These are phyloP conservation scores for Debaryomyces hansenii DNA, from an alignment of 805 yeast species.

Conservation along the genomic window DNA sequence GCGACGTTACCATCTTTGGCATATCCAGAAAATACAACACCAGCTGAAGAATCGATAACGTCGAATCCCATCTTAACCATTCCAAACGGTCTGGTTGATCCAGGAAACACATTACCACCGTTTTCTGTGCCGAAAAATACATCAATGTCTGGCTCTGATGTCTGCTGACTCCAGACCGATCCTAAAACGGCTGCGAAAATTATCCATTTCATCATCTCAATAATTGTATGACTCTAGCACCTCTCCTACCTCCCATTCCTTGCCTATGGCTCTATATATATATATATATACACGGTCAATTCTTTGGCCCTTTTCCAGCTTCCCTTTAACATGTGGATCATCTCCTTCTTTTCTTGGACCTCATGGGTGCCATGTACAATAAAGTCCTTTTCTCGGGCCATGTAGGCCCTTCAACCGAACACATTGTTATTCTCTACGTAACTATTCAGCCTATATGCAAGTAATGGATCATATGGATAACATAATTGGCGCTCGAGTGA, in stretches of 20 bases:
- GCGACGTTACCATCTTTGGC: conserved; percentile 27
- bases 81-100: conserved; percentile 35
- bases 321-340: neutral
- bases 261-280: neutral
- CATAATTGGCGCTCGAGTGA: too few species aligned
- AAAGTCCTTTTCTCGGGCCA: too few species aligned
- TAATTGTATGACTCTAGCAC: neutral
- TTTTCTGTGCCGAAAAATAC: conserved; percentile 33
- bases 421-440: too few species aligned
- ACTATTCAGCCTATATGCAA: too few species aligned
- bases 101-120: conserved; percentile 38
- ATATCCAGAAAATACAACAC: conserved; percentile 35
- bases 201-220: neutral
- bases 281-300: neutral
- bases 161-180: neutral
- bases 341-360: neutral
- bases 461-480: too few species aligned
- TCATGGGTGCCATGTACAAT: too few species aligned
- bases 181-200: neutral
- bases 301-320: neutral
- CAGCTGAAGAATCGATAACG: conserved; percentile 16
- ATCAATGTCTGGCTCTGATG: conserved; percentile 16
- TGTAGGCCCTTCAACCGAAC: too few species aligned
- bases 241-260: too few species aligned
- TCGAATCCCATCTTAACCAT: conserved; percentile 39